phyloP scores from a whole-genome alignment of 352 stramenopile genomes.

The Phytophthora megakarya region DNA sequence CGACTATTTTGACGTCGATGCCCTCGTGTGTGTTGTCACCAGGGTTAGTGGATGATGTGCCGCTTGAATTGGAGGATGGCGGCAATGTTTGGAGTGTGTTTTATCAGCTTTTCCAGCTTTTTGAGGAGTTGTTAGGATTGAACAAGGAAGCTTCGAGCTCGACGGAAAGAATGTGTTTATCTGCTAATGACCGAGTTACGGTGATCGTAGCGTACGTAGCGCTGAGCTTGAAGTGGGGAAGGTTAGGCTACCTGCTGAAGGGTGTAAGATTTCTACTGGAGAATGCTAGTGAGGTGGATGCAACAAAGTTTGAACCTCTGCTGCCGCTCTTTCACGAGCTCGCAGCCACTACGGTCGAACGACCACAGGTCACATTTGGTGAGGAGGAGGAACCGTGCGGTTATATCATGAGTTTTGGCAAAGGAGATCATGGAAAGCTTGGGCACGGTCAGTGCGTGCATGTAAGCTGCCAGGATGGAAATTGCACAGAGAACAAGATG shows the following conservation, averaged over 20 bases:
- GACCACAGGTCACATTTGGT: constrained; percentile 16
- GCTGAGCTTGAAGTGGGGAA: constrained; percentile 71
- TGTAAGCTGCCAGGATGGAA: constrained; percentile 63
- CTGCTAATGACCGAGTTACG: constrained; percentile 32
- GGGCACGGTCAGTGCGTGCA: constrained; percentile 79
- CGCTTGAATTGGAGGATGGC: constrained; percentile 3
- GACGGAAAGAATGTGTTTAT: constrained; percentile 8
- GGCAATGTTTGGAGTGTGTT: constrained; percentile 49
- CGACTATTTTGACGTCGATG: constrained; percentile 54
- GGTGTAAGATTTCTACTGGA: constrained; percentile 49
- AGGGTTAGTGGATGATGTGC: constrained; percentile 36
- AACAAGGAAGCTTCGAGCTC: neutral
- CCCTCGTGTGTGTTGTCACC: constrained; percentile 62
- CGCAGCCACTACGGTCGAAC: constrained; percentile 35
- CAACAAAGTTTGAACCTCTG: constrained; percentile 35
- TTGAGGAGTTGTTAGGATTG: constrained; percentile 42
- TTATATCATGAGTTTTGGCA: constrained; percentile 84
- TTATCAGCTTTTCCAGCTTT: constrained; percentile 55
- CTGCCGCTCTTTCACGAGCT: constrained; percentile 48
- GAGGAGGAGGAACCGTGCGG: constrained; percentile 42
- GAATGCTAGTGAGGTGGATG: constrained; percentile 14
- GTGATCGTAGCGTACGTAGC: constrained; percentile 61
- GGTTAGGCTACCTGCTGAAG: constrained; percentile 55
- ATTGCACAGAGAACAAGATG: constrained; percentile 86
- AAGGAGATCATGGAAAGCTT: constrained; percentile 85